These are phyloP conservation scores for Lepidium africanum DNA, from an alignment of 345 rosid genomes.

Conservation along the genomic window DNA sequence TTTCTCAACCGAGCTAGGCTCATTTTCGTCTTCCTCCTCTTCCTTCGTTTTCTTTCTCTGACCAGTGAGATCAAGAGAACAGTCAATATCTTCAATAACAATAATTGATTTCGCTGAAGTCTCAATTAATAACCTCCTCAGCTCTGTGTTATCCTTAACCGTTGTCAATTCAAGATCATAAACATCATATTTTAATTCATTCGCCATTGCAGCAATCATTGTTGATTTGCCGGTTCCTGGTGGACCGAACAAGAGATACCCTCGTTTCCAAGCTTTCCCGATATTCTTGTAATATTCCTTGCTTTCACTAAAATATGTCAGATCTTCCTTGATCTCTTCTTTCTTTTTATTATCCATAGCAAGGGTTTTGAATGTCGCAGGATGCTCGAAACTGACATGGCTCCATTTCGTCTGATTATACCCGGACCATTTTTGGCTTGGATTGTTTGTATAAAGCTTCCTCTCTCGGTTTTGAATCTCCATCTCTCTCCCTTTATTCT, in stretches of 20 bases:
- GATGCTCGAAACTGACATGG: conserved; percentile 41
- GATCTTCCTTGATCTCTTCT: conserved; percentile 45
- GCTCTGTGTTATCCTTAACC: conserved; percentile 49
- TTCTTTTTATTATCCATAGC: conserved; percentile 54
- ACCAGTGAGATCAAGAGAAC: conserved; percentile 48
- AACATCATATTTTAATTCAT: conserved; percentile 49
- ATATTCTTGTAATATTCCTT: conserved; percentile 51
- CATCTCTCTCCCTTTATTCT: conserved; percentile 33
- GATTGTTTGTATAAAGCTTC: conserved; percentile 41
- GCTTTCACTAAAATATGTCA: conserved; percentile 36
- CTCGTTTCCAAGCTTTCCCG: conserved; percentile 72
- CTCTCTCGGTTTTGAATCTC: conserved; percentile 29
- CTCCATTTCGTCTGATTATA: conserved; percentile 25
- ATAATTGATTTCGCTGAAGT: conserved; percentile 43
- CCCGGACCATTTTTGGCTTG: conserved; percentile 21
- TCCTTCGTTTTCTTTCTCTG: conserved; percentile 27
- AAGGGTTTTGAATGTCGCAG: conserved; percentile 49
- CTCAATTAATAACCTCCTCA: conserved; percentile 43
- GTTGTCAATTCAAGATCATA: conserved; percentile 60
- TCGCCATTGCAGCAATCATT: conserved; percentile 61
- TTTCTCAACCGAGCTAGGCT: neutral
- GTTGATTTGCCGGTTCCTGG: conserved; percentile 74
- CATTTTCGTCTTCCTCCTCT: conserved; percentile 13
- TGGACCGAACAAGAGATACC: conserved; percentile 65
- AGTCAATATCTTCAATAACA: conserved; percentile 68